A percentile compares a stretch with the other conserved stretches of the same genome.
phyloP scores from a whole-genome alignment of 2,329 filamentous ascomycete genomes.

The Fusarium sp. region DNA sequence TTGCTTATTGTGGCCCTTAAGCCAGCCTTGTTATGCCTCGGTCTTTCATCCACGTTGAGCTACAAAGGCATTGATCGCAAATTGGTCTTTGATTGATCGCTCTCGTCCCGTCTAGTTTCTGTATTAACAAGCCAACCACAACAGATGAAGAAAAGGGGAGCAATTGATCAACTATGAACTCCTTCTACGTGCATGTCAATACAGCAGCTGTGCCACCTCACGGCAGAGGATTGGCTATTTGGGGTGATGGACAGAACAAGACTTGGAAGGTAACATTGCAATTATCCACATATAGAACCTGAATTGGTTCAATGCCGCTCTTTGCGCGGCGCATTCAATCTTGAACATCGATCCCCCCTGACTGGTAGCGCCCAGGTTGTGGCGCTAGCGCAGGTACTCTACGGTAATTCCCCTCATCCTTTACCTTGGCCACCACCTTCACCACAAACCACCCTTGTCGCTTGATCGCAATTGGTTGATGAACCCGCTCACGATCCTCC shows the following conservation, averaged over 20 bases:
- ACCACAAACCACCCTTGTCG: slow-evolving; percentile 32
- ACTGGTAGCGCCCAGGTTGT: slow-evolving; percentile 27
- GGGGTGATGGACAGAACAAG: not conserved
- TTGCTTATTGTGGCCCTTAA: slow-evolving; percentile 11
- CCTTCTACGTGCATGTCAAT: not conserved
- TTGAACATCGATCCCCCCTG: slow-evolving; percentile 22
- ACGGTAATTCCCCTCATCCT: slow-evolving; percentile 16
- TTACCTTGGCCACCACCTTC: slow-evolving; percentile 39
- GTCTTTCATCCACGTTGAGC: slow-evolving; percentile 23
- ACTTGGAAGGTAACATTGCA: slow-evolving; percentile 30
- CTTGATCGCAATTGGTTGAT: slow-evolving; percentile 31
- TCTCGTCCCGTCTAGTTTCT: slow-evolving; percentile 3
- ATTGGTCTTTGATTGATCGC: slow-evolving; percentile 12
- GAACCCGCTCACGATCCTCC: slow-evolving; percentile 14
- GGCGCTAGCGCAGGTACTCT: slow-evolving; percentile 43
- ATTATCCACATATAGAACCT: slow-evolving; percentile 10
- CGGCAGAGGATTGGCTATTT: slow-evolving; percentile 11
- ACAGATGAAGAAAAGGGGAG: slow-evolving; percentile 18
- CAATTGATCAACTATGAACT: not conserved
- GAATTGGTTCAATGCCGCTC: slow-evolving; percentile 26
- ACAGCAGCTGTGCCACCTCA: slow-evolving; percentile 1
- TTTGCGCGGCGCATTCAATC: slow-evolving; percentile 28
- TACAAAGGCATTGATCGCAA: slow-evolving; percentile 36
- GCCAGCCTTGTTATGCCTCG: slow-evolving; percentile 20
- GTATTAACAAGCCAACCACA: not conserved